Evolutionary conservation across 108 stramenopile species (phyloP).

Genomic region (Aurantiochytrium sp.): DNA sequence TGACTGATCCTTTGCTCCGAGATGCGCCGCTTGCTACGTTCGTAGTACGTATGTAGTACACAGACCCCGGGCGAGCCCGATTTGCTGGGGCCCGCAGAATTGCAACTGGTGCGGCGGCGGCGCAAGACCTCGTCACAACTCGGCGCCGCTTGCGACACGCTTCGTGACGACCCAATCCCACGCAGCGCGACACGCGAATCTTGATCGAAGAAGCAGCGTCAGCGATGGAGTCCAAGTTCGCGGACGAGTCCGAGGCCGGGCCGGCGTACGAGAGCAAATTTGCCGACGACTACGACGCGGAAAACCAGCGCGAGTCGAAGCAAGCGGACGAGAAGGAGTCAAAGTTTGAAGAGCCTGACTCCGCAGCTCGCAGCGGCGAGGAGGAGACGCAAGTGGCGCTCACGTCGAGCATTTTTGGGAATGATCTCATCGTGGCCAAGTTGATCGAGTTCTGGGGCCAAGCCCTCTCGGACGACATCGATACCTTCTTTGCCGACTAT

Average conservation of each 20-base stretch:
- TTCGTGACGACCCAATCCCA: too few species aligned
- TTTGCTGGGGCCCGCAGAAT: too few species aligned
- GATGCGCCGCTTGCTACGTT: too few species aligned
- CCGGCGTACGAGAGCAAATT: not conserved
- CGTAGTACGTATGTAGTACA: too few species aligned
- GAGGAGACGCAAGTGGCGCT: not conserved
- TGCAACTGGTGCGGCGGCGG: too few species aligned
- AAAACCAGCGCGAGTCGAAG: not conserved
- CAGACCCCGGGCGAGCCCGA: too few species aligned
- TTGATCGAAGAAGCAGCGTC: too few species aligned
- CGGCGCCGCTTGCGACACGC: too few species aligned
- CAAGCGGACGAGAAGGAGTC: not conserved
- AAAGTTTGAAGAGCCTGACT: not conserved
- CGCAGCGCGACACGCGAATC: too few species aligned
- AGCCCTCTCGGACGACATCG: not conserved
- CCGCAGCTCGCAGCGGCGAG: not conserved
- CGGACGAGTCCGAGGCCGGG: not conserved
- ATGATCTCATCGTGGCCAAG: not conserved
- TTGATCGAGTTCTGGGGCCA: not conserved
- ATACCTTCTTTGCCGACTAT: constrained; percentile 23
- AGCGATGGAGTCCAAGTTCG: constrained; percentile 17
- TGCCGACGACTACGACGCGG: not conserved
- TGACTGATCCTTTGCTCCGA: too few species aligned
- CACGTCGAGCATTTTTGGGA: not conserved
- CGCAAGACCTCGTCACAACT: too few species aligned